phyloP scores from a whole-genome alignment of 192 early-diverging fungal genomes.

The Allomyces arbusculus region DNA sequence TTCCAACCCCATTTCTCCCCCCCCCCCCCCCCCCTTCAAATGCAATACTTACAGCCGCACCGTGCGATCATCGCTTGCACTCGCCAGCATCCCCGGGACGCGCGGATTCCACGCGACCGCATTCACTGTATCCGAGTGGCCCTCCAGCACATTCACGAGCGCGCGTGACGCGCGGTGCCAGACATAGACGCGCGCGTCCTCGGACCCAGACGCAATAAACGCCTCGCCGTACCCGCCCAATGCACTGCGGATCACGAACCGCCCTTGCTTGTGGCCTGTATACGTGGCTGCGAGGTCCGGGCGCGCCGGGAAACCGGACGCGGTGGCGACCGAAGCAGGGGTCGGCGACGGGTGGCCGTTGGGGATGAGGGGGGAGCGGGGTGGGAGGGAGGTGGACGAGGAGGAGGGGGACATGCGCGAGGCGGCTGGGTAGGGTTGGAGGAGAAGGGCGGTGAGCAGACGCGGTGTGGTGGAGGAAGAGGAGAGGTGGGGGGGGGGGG shows the following conservation, averaged over 20 bases:
- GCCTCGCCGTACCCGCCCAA: constrained; percentile 4
- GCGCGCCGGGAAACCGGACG: no score
- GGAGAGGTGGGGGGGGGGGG: no score
- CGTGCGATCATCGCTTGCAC: not conserved
- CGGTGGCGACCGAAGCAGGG: no score
- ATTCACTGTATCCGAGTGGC: constrained; percentile 6
- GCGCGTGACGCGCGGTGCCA: constrained; percentile 7
- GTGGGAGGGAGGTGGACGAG: no score
- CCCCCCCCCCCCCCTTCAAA: no score
- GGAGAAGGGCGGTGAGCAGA: no score
- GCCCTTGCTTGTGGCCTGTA: not conserved
- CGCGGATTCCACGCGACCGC: not conserved
- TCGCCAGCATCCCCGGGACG: not conserved
- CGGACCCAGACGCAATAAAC: constrained; percentile 4
- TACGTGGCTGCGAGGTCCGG: not conserved
- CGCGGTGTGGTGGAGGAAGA: no score
- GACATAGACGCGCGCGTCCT: constrained; percentile 3
- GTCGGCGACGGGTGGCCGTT: no score
- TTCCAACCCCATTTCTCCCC: no score
- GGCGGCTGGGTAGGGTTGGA: no score
- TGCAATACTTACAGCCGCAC: not conserved
- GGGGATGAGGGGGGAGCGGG: no score
- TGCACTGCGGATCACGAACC: constrained; percentile 6
- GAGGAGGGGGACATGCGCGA: no score
- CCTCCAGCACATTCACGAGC: constrained; percentile 1